phyloP scores from a whole-genome alignment of 2,329 filamentous ascomycete genomes.

The Epichloe uncinata region DNA sequence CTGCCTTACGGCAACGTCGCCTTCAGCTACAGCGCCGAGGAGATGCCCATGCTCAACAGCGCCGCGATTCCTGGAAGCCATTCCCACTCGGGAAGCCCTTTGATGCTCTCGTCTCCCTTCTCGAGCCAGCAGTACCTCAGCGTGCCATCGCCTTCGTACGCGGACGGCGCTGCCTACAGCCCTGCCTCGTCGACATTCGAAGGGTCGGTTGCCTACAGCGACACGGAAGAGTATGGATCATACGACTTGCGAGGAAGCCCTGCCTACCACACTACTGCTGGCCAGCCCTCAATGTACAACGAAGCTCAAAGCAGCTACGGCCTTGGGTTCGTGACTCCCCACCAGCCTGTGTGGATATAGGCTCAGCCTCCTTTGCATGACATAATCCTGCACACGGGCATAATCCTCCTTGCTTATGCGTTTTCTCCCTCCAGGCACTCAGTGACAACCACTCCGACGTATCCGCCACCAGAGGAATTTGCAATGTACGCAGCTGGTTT shows the following conservation, averaged over 20 bases:
- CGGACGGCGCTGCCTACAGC: slow-evolving; percentile 42
- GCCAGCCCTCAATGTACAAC: slow-evolving; percentile 33
- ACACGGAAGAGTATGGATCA: slow-evolving; percentile 41
- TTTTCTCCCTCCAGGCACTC: slow-evolving; percentile 33
- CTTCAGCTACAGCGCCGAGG: slow-evolving; percentile 52
- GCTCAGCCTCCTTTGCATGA: slow-evolving; percentile 25
- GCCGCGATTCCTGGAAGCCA: slow-evolving; percentile 28
- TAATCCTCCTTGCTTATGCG: slow-evolving; percentile 12
- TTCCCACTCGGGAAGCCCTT: slow-evolving; percentile 37
- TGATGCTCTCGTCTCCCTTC: slow-evolving; percentile 43
- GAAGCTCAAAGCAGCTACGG: slow-evolving; percentile 26
- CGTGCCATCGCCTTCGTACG: slow-evolving; percentile 49
- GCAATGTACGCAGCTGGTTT: slow-evolving; percentile 23
- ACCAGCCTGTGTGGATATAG: slow-evolving; percentile 49
- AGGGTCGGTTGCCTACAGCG: slow-evolving; percentile 49
- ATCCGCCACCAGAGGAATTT: slow-evolving; percentile 30
- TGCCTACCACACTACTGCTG: slow-evolving; percentile 31
- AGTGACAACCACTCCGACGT: slow-evolving; percentile 31
- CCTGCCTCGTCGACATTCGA: slow-evolving; percentile 50
- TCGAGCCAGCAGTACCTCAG: slow-evolving; percentile 43
- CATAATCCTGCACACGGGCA: slow-evolving; percentile 23
- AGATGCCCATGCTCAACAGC: slow-evolving; percentile 41
- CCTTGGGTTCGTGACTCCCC: slow-evolving; percentile 49
- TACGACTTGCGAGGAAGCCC: slow-evolving; percentile 29
- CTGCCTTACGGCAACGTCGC: slow-evolving; percentile 42